Evolutionary conservation across 139 green algal species (phyloP), one percentile per base, ranked within the genome.

Genomic region (Haematococcus lacustris): DNA sequence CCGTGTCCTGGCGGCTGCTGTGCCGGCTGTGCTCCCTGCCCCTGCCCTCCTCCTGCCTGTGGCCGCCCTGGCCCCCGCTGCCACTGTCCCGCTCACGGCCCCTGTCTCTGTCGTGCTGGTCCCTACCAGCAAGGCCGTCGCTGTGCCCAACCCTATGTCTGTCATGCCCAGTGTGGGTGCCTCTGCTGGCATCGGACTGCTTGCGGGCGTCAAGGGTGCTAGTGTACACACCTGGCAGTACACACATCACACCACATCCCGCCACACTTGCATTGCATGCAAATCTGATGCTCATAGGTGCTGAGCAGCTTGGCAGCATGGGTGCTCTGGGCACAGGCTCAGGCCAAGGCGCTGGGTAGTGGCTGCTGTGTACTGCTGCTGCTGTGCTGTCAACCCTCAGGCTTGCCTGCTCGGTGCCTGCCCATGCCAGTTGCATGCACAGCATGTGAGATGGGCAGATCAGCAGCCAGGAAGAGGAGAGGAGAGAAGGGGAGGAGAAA

Each of bases 81-180:
- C 38, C n/a, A 17, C 50, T 34, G 2, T 71, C 74, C 13, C 71
- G 32, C 35, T 73, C 38, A 1, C 38, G n/a, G 2, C 59, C 59
- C 51, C 71, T 71, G 65, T 78, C 64, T 43, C 78, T 70, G 64
- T 79, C 73, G 30, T 74, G 34, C 28, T 47, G 40, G 57, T 75
- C 66, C 35, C 69, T 3, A 6, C 41, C 38, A 33, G 38, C 38
- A 7, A 69, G 38, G 43, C 68, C n/a, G 13, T 73, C 50, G 30
- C 50, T 28, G 33, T 51, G 51, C 26, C 30, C 51, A 30, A 26
- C 51, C 17, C 65, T 59, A 61, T 9, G 7, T 68, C 33, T 28
- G 30, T 4, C 9, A 47, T 68, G 4, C 26, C 33, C 32, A 26
- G 9, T 43, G 32, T 28, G 30, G 32, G n/a, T 4, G 21, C 13